Base-by-base conservation (phyloP, 805 yeast genomes). In the Spathaspora girioi region DNA sequence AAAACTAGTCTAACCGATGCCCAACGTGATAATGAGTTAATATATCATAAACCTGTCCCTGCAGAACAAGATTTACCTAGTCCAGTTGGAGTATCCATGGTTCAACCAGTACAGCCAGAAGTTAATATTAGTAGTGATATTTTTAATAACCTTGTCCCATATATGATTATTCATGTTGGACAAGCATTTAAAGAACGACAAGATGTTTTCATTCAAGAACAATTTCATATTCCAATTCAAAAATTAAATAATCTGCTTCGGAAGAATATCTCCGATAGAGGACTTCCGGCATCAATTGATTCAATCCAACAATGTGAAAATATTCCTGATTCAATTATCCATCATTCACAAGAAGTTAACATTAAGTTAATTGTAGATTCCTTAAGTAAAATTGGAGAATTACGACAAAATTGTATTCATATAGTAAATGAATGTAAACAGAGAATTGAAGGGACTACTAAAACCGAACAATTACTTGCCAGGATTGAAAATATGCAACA, bases 11-110 rank as follows among this genome's bases (percentile, higher is more conserved):
- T 85, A 9, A 67, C 72, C 15, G 71, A 78, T 2, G 81, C 92
- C 0, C 90, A 87, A 56, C 78, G 83, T 56, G 97, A 91, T 56
- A 91, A 91, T 62, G 92, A 90, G 60, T 71, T 90, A 58, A 83
- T 92, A 5, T 89, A 89, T 64, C 67, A 88, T 40, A 84, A 87
- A 52, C 68, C 72, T 1, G 83, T 89, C 0, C 96, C 96, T 0
- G 57, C 54, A 1, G 59, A 56, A 7, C 52, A 61, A 0, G 69
- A 73, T 1, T 57, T 83, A 1, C 71, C 80, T 0, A 59, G 71
- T 0, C 70, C 83, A 2, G 61, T 67, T 1, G 78, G 78, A 1
- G 84, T 83, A 0, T 64, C 78, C 4, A 81, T 87, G 76, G 89
- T 86, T 1, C 79, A 80, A 48, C 69, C 81, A 59, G 57, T 0